A percentile compares a stretch with the other conserved stretches of the same genome.
Conservation (phyloP, 306 rosid species). For the Spatholobus suberectus region DNA sequence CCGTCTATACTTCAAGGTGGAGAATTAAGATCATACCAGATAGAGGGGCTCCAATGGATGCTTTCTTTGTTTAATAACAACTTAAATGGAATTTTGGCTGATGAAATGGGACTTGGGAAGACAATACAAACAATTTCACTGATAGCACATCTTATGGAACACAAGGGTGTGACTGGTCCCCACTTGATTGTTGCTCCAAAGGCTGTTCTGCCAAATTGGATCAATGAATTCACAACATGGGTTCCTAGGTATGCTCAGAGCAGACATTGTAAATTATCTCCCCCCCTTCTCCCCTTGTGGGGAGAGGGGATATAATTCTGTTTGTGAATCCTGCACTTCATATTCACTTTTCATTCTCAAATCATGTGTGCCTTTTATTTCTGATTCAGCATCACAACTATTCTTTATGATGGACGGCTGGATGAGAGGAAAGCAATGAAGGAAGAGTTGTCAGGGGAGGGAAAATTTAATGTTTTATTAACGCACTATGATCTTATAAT, state of each 20-base stretch:
- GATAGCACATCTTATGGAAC: slow-evolving; percentile 82
- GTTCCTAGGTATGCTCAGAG: slow-evolving; percentile 78
- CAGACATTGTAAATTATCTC: slow-evolving; percentile 22
- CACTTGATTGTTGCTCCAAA: slow-evolving; percentile 98
- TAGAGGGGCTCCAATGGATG: slow-evolving; percentile 99
- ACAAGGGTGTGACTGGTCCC: slow-evolving; percentile 93
- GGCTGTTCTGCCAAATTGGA: slow-evolving; percentile 99
- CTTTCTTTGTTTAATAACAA: slow-evolving; percentile 95
- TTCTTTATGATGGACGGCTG: slow-evolving; percentile 92
- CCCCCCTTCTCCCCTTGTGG: slow-evolving; percentile 12
- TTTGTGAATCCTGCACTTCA: slow-evolving; percentile 21
- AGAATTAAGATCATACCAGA: slow-evolving; percentile 87
- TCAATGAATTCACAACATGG: slow-evolving; percentile 88
- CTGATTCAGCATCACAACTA: slow-evolving; percentile 71
- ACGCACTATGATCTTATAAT: slow-evolving; percentile 98
- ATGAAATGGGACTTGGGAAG: slow-evolving; percentile 99
- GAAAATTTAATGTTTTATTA: slow-evolving; percentile 86
- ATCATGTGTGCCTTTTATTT: slow-evolving; percentile 40
- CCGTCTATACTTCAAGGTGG: slow-evolving; percentile 97
- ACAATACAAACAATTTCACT: slow-evolving; percentile 96
- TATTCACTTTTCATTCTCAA: slow-evolving; percentile 22
- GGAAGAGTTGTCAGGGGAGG: slow-evolving; percentile 92
- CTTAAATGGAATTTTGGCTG: slow-evolving; percentile 97
- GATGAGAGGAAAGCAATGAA: slow-evolving; percentile 94
- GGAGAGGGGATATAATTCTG: slow-evolving; percentile 29